phyloP scores from a whole-genome alignment of 2,329 filamentous ascomycete species.

The Scedosporium aurantiacum region DNA sequence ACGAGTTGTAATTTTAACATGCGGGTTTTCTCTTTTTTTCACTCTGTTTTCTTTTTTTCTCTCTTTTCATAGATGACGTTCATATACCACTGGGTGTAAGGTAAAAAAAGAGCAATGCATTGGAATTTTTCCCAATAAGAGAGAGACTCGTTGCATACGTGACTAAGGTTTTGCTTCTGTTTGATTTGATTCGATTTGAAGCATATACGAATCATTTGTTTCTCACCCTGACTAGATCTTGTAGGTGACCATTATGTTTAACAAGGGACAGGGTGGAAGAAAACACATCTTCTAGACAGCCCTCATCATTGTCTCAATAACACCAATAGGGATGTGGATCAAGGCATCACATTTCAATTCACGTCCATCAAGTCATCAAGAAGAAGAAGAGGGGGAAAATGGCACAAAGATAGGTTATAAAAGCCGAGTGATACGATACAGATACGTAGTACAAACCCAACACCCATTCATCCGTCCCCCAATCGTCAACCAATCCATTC shows the following conservation, averaged over 20 bases:
- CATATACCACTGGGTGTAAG: constrained; percentile 6
- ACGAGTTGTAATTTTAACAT: constrained; percentile 56
- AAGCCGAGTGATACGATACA: neutral
- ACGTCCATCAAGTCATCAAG: neutral
- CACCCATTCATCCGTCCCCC: neutral
- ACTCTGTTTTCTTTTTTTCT: neutral
- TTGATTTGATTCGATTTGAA: too few relatives aligned
- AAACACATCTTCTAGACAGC: too few relatives aligned
- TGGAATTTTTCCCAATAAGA: neutral
- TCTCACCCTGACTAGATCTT: too few relatives aligned
- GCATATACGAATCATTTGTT: too few relatives aligned
- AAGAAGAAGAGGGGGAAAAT: neutral
- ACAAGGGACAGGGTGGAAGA: too few relatives aligned
- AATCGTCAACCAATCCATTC: neutral
- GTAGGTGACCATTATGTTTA: too few relatives aligned
- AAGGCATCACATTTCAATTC: too few relatives aligned
- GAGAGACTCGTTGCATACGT: neutral
- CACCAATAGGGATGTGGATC: neutral
- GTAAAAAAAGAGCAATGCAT: constrained; percentile 6
- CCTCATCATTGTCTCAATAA: neutral
- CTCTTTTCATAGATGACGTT: constrained; percentile 6
- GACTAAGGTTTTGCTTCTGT: neutral
- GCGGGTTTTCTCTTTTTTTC: neutral
- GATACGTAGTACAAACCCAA: neutral
- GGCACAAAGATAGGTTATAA: neutral